phyloP scores from a whole-genome alignment of 139 green algal species.

The Mesotaenium endlicherianum region DNA sequence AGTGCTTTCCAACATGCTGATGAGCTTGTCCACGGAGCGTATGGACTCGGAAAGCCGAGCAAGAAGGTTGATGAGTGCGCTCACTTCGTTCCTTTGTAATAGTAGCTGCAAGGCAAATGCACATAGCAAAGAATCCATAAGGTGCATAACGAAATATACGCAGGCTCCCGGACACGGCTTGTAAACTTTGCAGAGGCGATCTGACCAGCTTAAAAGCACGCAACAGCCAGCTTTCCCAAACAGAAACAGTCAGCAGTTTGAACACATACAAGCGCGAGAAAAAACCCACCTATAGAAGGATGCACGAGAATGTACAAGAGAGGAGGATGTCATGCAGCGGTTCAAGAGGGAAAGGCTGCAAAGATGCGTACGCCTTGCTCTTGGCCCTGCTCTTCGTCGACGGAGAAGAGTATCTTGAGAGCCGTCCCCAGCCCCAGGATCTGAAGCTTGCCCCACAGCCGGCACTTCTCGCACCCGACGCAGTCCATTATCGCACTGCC shows the following conservation, averaged over 20 bases:
- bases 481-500: slow-evolving; percentile 90
- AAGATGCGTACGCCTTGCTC: background rate
- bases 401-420: slow-evolving; percentile 89
- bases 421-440: slow-evolving; percentile 89
- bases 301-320: background rate
- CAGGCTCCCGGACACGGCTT: background rate
- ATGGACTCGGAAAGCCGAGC: slow-evolving; percentile 65
- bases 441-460: slow-evolving; percentile 98
- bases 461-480: slow-evolving; percentile 98
- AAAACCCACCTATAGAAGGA: background rate
- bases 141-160: background rate
- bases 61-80: slow-evolving; percentile 89
- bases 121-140: background rate
- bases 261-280: background rate
- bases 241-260: background rate
- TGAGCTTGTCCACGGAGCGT: background rate
- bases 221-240: background rate
- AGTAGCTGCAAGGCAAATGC: slow-evolving; percentile 42
- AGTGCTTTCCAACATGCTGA: no score
- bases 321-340: background rate
- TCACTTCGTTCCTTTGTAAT: slow-evolving; percentile 91
- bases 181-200: background rate
- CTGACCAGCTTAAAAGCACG: background rate
- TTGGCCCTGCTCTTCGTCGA: background rate
- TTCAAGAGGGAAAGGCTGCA: background rate